phyloP scores from a whole-genome alignment of 139 green algal genomes.

The Limnomonas spitsbergensis region DNA sequence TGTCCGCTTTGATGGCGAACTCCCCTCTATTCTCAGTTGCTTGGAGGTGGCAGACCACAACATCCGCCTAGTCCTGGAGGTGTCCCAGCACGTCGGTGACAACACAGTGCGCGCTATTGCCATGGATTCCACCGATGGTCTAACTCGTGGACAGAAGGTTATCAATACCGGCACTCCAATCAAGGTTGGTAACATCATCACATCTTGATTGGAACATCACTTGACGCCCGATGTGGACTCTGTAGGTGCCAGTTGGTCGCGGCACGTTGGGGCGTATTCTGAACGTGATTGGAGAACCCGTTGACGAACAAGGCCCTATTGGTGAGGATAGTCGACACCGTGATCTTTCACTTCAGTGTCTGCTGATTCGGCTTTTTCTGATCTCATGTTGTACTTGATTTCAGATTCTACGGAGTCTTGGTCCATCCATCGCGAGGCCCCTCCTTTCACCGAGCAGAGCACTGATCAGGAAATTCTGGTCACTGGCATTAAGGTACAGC shows the following conservation, averaged over 20 bases:
- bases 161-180: constrained; percentile 91
- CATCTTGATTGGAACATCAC: constrained; percentile 5
- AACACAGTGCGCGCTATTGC: constrained; percentile 96
- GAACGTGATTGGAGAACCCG: constrained; percentile 99
- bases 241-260: constrained; percentile 89
- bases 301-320: constrained; percentile 95
- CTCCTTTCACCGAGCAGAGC: constrained; percentile 90
- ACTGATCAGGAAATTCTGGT: constrained; percentile 97
- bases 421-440: constrained; percentile 95
- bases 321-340: constrained; percentile 41
- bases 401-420: constrained; percentile 75
- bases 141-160: constrained; percentile 89
- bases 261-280: constrained; percentile 98
- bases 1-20: constrained; percentile 92
- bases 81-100: constrained; percentile 95
- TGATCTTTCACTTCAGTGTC: constrained; percentile 5
- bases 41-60: constrained; percentile 87
- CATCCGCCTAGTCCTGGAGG: constrained; percentile 94
- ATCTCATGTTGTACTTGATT: neutral
- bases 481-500: constrained; percentile 96
- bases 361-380: neutral
- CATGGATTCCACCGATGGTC: constrained; percentile 97
- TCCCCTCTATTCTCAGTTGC: constrained; percentile 87
- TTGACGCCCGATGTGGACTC: neutral
- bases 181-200: constrained; percentile 56